Percentiles rank a stretch among this genome's conserved stretches.
These are phyloP conservation scores for Xylaria sp. DNA, from an alignment of 2,329 filamentous ascomycete genomes.

Conservation along the genomic window DNA sequence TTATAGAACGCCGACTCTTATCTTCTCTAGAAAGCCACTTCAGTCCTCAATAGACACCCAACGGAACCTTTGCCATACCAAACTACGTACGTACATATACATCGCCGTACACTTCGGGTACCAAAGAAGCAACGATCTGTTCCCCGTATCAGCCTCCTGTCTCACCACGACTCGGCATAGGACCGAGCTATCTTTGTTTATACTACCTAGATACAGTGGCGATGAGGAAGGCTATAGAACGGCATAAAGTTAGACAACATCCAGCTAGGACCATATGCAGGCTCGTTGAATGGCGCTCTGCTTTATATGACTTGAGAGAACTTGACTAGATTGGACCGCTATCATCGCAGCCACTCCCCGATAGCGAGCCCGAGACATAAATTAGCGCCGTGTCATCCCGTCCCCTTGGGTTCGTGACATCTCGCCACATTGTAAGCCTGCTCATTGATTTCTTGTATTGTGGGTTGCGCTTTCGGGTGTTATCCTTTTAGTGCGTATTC, in stretches of 20 bases:
- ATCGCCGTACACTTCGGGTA: background rate
- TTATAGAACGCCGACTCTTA: background rate
- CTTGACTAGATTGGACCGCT: background rate
- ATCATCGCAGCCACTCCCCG: background rate
- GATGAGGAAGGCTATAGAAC: background rate
- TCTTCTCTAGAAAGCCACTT: background rate
- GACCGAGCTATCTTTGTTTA: background rate
- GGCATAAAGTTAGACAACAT: background rate
- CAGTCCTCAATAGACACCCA: background rate
- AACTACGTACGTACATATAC: no score
- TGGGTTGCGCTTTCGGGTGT: background rate
- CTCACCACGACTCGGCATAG: background rate
- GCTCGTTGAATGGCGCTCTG: no score
- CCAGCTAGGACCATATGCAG: background rate
- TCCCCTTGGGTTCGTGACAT: background rate
- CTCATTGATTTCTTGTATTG: background rate
- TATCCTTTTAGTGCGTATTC: background rate
- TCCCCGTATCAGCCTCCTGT: background rate
- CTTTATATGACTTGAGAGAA: no score
- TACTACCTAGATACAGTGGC: background rate
- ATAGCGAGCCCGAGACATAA: background rate
- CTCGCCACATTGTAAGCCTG: background rate
- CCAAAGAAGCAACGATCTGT: slow-evolving; percentile 1
- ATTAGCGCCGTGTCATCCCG: background rate
- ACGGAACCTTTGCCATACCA: background rate